Percentiles rank a stretch among this genome's conserved stretches.
These are phyloP conservation scores for Scenedesmus sp. DNA, from an alignment of 163 green algal genomes.

Conservation along the genomic window DNA sequence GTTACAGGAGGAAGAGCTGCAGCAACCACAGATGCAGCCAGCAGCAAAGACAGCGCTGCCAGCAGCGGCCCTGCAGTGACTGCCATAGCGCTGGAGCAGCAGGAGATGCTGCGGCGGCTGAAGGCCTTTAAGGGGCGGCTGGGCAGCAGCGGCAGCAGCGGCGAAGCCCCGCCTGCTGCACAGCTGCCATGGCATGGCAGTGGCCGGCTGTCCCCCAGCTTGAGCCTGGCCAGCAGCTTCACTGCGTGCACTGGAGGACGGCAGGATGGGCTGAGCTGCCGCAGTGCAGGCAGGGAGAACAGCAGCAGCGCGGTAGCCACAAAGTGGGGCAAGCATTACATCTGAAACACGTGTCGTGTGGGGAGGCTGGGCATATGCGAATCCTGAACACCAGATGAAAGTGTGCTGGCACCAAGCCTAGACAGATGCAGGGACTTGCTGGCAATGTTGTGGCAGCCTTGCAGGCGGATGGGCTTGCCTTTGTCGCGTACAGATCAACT, in stretches of 20 bases:
- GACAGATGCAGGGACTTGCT: too few species aligned
- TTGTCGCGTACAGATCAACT: too few species aligned
- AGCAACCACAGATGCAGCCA: neutral
- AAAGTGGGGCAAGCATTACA: neutral
- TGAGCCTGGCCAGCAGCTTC: neutral
- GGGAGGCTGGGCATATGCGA: too few species aligned
- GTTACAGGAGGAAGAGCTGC: neutral
- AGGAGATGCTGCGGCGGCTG: neutral
- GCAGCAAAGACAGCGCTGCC: neutral
- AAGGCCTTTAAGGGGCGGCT: slow-evolving; percentile 3
- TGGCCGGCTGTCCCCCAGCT: neutral
- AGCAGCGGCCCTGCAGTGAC: neutral
- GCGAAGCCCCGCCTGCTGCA: neutral
- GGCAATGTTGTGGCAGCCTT: too few species aligned
- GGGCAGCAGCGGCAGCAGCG: neutral
- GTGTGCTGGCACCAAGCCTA: neutral
- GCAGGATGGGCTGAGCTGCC: neutral
- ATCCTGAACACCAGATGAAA: neutral
- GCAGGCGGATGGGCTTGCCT: too few species aligned
- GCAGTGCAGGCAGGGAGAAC: neutral
- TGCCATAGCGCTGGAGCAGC: slow-evolving; percentile 21
- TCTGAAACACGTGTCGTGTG: neutral
- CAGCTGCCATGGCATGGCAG: neutral
- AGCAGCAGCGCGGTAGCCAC: neutral
- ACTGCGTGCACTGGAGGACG: neutral